phyloP scores from a whole-genome alignment of 495 filamentous ascomycete genomes.

The Penicillium mononematosum region DNA sequence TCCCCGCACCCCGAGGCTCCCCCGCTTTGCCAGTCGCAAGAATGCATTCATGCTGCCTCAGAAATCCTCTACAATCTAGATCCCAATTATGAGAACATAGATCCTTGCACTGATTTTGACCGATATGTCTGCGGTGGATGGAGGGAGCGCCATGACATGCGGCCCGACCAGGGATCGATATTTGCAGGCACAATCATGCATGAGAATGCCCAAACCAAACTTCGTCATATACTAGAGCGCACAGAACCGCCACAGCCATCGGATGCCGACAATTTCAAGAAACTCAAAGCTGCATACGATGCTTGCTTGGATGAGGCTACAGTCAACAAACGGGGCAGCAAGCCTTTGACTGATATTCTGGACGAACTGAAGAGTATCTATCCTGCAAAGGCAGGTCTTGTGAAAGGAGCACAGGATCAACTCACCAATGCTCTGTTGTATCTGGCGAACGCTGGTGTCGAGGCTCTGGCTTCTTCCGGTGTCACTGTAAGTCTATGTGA shows the following conservation, averaged over 20 bases:
- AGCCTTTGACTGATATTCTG: slow-evolving; percentile 53
- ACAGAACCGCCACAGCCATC: slow-evolving; percentile 47
- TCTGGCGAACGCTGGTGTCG: slow-evolving; percentile 52
- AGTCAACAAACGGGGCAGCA: slow-evolving; percentile 52
- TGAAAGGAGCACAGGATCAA: slow-evolving; percentile 34
- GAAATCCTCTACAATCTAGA: slow-evolving; percentile 66
- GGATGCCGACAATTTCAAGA: slow-evolving; percentile 64
- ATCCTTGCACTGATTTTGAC: slow-evolving; percentile 71
- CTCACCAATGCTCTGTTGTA: slow-evolving; percentile 54
- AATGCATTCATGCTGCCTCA: slow-evolving; percentile 68
- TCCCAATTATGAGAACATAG: slow-evolving; percentile 59
- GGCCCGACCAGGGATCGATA: slow-evolving; percentile 60
- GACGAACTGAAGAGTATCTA: slow-evolving; percentile 54
- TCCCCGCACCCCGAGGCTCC: slow-evolving; percentile 22
- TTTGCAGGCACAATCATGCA: slow-evolving; percentile 59
- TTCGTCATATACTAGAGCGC: slow-evolving; percentile 64
- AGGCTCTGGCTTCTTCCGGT: slow-evolving; percentile 46
- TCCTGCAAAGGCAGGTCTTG: slow-evolving; percentile 43
- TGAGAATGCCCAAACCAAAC: slow-evolving; percentile 56
- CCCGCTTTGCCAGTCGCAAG: slow-evolving; percentile 54
- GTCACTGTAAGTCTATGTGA: slow-evolving; percentile 45
- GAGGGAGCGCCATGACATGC: slow-evolving; percentile 62
- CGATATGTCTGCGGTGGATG: slow-evolving; percentile 69
- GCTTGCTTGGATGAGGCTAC: slow-evolving; percentile 62
- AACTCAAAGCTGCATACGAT: slow-evolving; percentile 60